Evolutionary conservation across 2,329 filamentous ascomycete species (phyloP).

Genomic region (Monosporascus cannonballus): DNA sequence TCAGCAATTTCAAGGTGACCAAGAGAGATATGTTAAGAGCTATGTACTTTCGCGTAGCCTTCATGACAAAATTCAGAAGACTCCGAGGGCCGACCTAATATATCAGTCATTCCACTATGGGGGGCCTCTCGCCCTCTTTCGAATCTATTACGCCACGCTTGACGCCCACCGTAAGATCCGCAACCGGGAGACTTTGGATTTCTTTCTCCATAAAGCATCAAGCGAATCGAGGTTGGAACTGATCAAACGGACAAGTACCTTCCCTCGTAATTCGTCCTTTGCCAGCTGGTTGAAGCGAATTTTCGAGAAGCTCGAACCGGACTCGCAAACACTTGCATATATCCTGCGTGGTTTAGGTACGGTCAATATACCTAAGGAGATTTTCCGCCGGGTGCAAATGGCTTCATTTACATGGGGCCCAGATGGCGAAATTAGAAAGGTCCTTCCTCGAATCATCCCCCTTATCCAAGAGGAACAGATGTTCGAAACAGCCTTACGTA

Average conservation of each 20-base stretch:
- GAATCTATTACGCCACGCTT: conserved; percentile 6
- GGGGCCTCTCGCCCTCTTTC: conserved; percentile 1
- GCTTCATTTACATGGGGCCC: conserved; percentile 2
- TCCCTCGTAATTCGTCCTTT: conserved; percentile 3
- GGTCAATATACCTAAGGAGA: background rate
- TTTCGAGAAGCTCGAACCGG: background rate
- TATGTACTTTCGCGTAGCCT: conserved; percentile 3
- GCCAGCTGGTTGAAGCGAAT: conserved; percentile 1
- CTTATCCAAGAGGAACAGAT: background rate
- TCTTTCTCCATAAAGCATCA: conserved; percentile 1
- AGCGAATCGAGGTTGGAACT: conserved; percentile 2
- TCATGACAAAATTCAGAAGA: background rate
- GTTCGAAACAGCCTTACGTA: background rate
- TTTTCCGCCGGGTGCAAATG: conserved; percentile 1
- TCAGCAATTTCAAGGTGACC: background rate
- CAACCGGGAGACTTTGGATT: conserved; percentile 5
- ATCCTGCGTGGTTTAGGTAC: conserved; percentile 3
- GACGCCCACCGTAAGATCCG: conserved; percentile 3
- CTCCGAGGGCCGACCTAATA: conserved; percentile 1
- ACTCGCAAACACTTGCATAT: conserved; percentile 1
- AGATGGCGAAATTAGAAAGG: background rate
- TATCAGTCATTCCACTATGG: background rate
- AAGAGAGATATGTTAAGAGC: conserved; percentile 1
- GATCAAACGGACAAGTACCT: conserved; percentile 1
- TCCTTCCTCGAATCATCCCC: background rate